Evolutionary conservation across 2,329 filamentous ascomycete genomes (phyloP), one percentile per base, ranked within the genome.

Genomic region (Sporothrix mexicana): DNA sequence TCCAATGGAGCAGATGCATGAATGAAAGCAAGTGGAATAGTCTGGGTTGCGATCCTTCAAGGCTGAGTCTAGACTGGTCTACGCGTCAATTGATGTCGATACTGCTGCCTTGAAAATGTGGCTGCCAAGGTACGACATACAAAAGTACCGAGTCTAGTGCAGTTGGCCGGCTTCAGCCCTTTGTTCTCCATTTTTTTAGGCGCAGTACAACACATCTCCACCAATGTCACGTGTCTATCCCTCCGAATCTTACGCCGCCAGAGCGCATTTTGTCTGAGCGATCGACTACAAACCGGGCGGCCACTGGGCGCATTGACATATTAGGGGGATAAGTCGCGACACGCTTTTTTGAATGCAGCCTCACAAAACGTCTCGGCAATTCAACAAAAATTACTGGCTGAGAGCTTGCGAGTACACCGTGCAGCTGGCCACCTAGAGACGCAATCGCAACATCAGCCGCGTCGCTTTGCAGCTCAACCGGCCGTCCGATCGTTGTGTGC

Each of bases 141-240:
- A 15, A 49, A 17, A 17, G n/a, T 15, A 17, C n/a, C 13, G 13
- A 51, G 47, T 8, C 51, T 20, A 55, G 20, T 9, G n/a, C 51
- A 36, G 30, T 36, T 36, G 30, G 7, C 1, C 30, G 30, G 30
- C 25, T 23, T 59, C 55, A 36, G 55, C 55, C 25, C 55, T 59
- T 59, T 55, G 20, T 53, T 36, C 30, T 36, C 30, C 30, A 36
- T 36, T 36, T 36, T 7, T 36, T 36, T 36, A n/a, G 30, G 51
- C 55, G 12, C 25, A 59, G 55, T 59, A 15, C 13, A 25, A 1
- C 12, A 9, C 17, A 49, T 13, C 47, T 49, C 47, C 47, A 17
- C 13, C 13, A 17, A 49, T 59, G 55, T 59, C 55, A 36, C 55
- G 55, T 59, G 55, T 59, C 13, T 59, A 36, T 59, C 9, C 55